A percentile compares a stretch with the other conserved stretches of the same genome.
phyloP scores from a whole-genome alignment of 108 stramenopile genomes.

The Skeletonema costatum region DNA sequence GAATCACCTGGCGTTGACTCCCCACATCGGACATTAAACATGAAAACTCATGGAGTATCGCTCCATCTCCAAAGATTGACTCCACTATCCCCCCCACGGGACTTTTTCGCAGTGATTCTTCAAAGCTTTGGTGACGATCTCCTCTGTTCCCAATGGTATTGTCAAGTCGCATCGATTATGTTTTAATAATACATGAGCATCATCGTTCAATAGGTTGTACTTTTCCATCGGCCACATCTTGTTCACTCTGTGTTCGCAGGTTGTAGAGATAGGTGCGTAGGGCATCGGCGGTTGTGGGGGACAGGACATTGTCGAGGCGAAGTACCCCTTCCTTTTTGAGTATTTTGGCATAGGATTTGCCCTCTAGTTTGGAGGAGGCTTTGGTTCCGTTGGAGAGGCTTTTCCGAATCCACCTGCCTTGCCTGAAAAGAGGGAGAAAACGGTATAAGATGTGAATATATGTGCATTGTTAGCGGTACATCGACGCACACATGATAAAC shows the following conservation, averaged over 20 bases:
- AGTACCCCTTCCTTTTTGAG: slow-evolving; percentile 71
- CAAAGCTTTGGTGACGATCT: slow-evolving; percentile 43
- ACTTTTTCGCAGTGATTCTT: slow-evolving; percentile 42
- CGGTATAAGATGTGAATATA: neutral
- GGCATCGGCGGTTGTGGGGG: slow-evolving; percentile 51
- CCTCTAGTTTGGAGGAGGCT: slow-evolving; percentile 47
- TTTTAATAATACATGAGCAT: slow-evolving; percentile 83
- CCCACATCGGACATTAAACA: slow-evolving; percentile 78
- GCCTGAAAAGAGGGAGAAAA: neutral
- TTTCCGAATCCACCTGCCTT: slow-evolving; percentile 58
- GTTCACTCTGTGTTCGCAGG: slow-evolving; percentile 42
- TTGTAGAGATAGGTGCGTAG: slow-evolving; percentile 58
- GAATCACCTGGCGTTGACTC: slow-evolving; percentile 78
- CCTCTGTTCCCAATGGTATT: slow-evolving; percentile 56
- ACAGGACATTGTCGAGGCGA: slow-evolving; percentile 73
- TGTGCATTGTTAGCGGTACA: too few relatives aligned
- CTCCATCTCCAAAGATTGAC: slow-evolving; percentile 55
- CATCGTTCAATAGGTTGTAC: slow-evolving; percentile 58
- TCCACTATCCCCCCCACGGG: slow-evolving; percentile 56
- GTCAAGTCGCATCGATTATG: slow-evolving; percentile 81
- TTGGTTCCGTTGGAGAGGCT: neutral
- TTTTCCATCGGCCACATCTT: slow-evolving; percentile 46
- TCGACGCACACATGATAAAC: neutral
- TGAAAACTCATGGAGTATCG: slow-evolving; percentile 70
- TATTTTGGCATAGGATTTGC: slow-evolving; percentile 61